Evolutionary conservation across 306 rosid genomes (phyloP), one percentile per base, ranked within the genome.

Genomic region (Vigna angularis): DNA sequence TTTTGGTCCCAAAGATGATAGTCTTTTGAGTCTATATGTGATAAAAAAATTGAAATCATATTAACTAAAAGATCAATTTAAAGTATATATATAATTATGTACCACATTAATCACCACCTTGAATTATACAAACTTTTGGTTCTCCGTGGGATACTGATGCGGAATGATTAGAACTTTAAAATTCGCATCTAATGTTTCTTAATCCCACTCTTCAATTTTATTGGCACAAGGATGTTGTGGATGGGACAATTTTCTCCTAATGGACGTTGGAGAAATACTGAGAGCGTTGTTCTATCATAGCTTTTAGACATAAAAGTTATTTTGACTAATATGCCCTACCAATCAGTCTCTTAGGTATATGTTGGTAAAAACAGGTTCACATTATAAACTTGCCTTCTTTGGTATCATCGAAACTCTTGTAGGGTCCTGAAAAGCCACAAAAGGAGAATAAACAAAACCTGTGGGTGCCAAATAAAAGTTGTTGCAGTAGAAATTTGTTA

Each of bases 361-460:
- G 71, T 47, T 70, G 76, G 76, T 69, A 77, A 74, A 74, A 57
- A 62, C 34, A 59, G 62, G 64, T 66, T 68, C 48, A 72, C 58
- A 67, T 42, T 65, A 52, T 30, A 80, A 72, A 66, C 79, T 56
- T 72, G 70, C 28, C 56, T 77, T 11, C 64, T 59, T 70, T 79
- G 82, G 55, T 61, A 65, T 71, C 44, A 71, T 48, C n/a, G 8
- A 62, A 36, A 47, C 30, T 49, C 38, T 8, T 1, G 66, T 65
- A 40, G 55, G 66, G 22, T 8, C 56, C 30, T 18, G 32, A 44
- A 66, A 78, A 57, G 63, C 70, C 55, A 38, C 16, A 58, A 44
- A 77, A 68, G 50, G 26, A 45, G 52, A 63, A 75, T 32, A 57
- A 40, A 57, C 17, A 17, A 44, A 61, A n/a, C 61, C 47, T 38